Evolutionary conservation across 1,284 basidiomycete genomes (phyloP).

Genomic region (Malassezia pachydermatis): DNA sequence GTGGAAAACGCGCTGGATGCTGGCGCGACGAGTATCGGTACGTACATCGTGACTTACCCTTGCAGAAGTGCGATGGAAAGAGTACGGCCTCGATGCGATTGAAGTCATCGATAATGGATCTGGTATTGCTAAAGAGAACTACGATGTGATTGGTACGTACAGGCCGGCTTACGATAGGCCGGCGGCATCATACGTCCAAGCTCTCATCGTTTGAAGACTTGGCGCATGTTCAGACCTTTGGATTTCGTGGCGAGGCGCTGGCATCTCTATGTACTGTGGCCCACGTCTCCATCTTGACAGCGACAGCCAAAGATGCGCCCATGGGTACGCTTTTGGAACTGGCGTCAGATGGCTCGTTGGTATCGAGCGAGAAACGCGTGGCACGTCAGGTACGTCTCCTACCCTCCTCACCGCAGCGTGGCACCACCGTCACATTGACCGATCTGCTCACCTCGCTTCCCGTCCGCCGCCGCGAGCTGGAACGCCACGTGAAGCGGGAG

Average conservation of each 20-base stretch:
- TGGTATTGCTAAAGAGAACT: slow-evolving; percentile 69
- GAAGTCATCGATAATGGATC: slow-evolving; percentile 88
- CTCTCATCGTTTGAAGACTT: slow-evolving; percentile 68
- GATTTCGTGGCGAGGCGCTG: slow-evolving; percentile 90
- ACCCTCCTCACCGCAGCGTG: no score
- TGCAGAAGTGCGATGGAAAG: slow-evolving; percentile 83
- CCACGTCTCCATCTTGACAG: slow-evolving; percentile 50
- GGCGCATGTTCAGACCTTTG: slow-evolving; percentile 68
- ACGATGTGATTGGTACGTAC: slow-evolving; percentile 63
- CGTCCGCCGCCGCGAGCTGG: slow-evolving; percentile 82
- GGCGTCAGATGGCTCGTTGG: slow-evolving; percentile 25
- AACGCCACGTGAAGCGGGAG: slow-evolving; percentile 79
- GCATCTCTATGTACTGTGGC: slow-evolving; percentile 81
- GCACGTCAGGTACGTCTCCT: no score
- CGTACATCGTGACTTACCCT: slow-evolving; percentile 27
- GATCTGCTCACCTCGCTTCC: slow-evolving; percentile 73
- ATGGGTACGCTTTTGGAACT: slow-evolving; percentile 40
- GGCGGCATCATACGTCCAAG: slow-evolving; percentile 77
- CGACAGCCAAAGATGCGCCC: slow-evolving; percentile 33
- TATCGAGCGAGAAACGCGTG: slow-evolving; percentile 45
- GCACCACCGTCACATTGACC: slow-evolving; percentile 70
- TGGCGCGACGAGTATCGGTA: slow-evolving; percentile 73
- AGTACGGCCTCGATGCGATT: slow-evolving; percentile 72
- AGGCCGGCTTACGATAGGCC: slow-evolving; percentile 38
- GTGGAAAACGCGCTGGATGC: slow-evolving; percentile 94